These are phyloP conservation scores for Tetrahymena malaccensis DNA, from an alignment of 73 alveolate genomes.

Conservation along the genomic window DNA sequence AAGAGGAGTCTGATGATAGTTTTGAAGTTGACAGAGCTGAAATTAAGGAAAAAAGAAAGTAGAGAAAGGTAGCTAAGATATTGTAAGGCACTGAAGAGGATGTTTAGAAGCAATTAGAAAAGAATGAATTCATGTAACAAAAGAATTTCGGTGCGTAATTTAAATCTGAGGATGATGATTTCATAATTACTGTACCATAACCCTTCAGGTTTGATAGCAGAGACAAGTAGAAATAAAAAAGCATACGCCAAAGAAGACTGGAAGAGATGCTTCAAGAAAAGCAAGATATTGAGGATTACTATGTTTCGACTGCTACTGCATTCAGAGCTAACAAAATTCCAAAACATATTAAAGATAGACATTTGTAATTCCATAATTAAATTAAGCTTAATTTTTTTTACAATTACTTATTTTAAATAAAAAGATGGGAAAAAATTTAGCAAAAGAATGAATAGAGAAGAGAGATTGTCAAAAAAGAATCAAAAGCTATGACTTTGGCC, in stretches of 20 bases:
- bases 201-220: conserved; percentile 56
- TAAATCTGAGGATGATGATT: background rate
- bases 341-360: background rate
- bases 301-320: background rate
- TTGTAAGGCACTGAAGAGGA: background rate
- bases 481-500: background rate
- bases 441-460: background rate
- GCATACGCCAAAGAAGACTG: background rate
- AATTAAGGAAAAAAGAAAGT: background rate
- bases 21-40: background rate
- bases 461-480: background rate
- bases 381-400: background rate
- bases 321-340: background rate
- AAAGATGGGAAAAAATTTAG: background rate
- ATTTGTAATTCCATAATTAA: background rate
- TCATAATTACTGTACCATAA: background rate
- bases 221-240: conserved; percentile 14
- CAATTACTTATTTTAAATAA: background rate
- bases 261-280: background rate
- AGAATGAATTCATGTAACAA: background rate
- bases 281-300: background rate
- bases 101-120: background rate
- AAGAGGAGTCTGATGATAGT: background rate
- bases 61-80: background rate
- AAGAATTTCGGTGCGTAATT: background rate